Conservation (phyloP, 371 early-diverging fungal genomes). For the Mortierella sp. region DNA sequence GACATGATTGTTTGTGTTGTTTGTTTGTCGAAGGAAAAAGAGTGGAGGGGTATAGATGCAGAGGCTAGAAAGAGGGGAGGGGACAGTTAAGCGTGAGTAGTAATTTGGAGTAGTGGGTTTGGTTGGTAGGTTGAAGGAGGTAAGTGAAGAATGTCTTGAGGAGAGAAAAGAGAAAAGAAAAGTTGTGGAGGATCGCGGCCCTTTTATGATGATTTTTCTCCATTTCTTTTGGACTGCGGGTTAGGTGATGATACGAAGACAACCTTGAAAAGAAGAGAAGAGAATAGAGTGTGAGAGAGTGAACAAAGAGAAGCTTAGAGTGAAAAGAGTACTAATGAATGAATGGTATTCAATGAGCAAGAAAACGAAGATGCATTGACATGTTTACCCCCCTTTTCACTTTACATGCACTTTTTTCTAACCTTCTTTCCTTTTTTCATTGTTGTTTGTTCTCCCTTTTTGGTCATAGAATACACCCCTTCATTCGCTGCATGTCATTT, state of each 20-base stretch:
- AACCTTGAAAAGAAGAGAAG: background rate
- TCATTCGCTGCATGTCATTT: background rate
- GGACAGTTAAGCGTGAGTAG: conserved; percentile 26
- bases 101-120: conserved; percentile 24
- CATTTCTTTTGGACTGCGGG: background rate
- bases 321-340: background rate
- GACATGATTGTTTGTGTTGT: conserved; percentile 33
- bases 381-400: background rate
- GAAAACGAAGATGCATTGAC: background rate
- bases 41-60: background rate
- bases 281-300: background rate
- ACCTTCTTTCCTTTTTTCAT: background rate
- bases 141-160: conserved; percentile 41
- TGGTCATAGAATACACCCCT: background rate
- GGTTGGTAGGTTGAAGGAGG: background rate
- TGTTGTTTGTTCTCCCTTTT: background rate
- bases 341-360: background rate
- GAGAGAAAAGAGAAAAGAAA: conserved; percentile 15
- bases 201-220: conserved; percentile 7
- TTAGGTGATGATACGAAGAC: background rate
- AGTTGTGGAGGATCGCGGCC: conserved; percentile 1
- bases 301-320: background rate
- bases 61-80: background rate
- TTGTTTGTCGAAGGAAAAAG: background rate
- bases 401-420: conserved; percentile 5